These are phyloP conservation scores for Trichosporon sp. DNA, from an alignment of 1,284 basidiomycete genomes.

Conservation along the genomic window DNA sequence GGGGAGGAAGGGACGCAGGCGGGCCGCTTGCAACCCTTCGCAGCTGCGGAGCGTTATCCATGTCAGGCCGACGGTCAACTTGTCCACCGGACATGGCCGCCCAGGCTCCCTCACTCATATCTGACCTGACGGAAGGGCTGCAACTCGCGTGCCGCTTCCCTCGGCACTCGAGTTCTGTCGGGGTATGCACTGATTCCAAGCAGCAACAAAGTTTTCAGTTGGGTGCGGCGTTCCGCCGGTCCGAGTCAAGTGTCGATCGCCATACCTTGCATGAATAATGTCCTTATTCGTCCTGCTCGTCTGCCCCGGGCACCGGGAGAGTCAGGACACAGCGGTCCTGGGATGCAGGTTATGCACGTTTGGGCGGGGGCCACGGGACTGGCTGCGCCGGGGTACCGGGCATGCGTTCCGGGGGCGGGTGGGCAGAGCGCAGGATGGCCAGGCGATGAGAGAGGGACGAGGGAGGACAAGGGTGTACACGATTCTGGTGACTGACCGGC, in stretches of 20 bases:
- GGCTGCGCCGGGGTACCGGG: neutral
- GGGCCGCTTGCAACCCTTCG: neutral
- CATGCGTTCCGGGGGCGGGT: neutral
- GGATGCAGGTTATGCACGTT: too few relatives aligned
- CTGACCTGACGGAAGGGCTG: neutral
- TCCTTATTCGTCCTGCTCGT: neutral
- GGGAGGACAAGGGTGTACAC: neutral
- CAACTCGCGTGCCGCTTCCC: neutral
- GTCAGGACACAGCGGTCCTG: neutral
- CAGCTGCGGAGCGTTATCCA: neutral
- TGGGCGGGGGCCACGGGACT: neutral
- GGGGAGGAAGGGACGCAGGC: neutral
- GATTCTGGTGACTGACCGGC: neutral
- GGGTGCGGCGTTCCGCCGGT: conserved; percentile 1
- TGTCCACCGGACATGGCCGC: neutral
- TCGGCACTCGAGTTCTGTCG: neutral
- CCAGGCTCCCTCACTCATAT: neutral
- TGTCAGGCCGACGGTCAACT: neutral
- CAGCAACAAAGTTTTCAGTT: conserved; percentile 1
- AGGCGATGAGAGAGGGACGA: neutral
- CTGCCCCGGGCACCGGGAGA: neutral
- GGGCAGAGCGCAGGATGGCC: neutral
- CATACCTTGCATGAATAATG: neutral
- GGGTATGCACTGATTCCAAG: neutral
- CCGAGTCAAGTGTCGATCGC: conserved; percentile 2